Base-by-base conservation (phyloP, 805 yeast genomes). In the Candida chauliodis region DNA sequence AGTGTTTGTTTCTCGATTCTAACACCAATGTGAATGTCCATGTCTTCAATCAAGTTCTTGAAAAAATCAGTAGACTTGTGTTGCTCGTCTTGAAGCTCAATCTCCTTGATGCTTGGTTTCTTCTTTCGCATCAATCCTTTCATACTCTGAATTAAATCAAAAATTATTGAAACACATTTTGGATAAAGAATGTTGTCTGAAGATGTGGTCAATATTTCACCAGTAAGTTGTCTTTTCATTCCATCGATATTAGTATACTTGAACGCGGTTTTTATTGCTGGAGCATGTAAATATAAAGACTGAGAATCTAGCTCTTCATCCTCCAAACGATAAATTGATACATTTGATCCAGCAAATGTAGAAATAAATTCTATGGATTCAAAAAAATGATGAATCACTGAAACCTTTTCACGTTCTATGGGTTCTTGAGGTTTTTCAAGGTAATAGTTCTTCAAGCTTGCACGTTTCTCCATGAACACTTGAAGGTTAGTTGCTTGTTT, bases 101-200 rank as follows among this genome's bases (percentile, higher is more conserved):
- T 32, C 25, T 40, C 45, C 13, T 23, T 17, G 7, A 23, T 29
- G 3, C 16, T 17, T 26, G 32, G 26, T 22, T 31, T 27, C 7
- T 52, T n/a, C 13, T 53, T 51, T 8, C 61, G 62, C 56, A 83
- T 66, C 55, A 79, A 66, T 8, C 59, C 55, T 46, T 76, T 74
- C 25, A 75, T 45, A 9, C 79, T 72, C 11, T 66, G 61, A 10
- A 71, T 61, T 36, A 88, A 64, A 39, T 83, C 93, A 29, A 68
- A 56, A 2, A 88, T 51, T 4, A 86, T 81, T 0, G 96, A 95
- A 24, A 88, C 88, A 57, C 95, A 87, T 0, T 79, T 65, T 0
- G 96, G 77, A 40, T 75, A 73, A 3, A 93, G 50, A 0, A 71
- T 72, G 51, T 93, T 93, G 35, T 76, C 78, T 0, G 96, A 85